These are phyloP conservation scores for Claviceps sp. DNA, from an alignment of 2,329 filamentous ascomycete genomes.

Conservation along the genomic window DNA sequence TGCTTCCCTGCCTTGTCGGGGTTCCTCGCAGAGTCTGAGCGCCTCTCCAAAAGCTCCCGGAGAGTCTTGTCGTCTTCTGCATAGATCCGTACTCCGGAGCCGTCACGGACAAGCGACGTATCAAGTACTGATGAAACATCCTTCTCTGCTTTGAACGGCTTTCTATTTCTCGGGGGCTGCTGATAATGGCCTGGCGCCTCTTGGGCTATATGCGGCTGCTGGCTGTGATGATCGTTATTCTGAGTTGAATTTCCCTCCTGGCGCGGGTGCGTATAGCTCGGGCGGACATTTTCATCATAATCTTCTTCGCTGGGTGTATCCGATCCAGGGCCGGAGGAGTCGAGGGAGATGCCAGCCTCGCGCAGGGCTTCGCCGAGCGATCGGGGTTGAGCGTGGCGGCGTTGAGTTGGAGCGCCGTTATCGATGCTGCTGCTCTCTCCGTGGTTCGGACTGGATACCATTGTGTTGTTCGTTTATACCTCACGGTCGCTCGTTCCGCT, in stretches of 20 bases:
- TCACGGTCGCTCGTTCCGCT: background rate
- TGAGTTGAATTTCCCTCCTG: background rate
- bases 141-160: background rate
- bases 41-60: slow-evolving; percentile 15
- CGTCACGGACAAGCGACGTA: slow-evolving; percentile 11
- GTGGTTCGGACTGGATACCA: background rate
- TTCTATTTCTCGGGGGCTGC: slow-evolving; percentile 1
- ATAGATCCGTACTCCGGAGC: slow-evolving; percentile 13
- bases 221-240: background rate
- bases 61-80: slow-evolving; percentile 17
- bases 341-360: slow-evolving; percentile 12
- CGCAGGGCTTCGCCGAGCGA: slow-evolving; percentile 17
- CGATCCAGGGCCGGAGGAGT: slow-evolving; percentile 14
- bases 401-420: background rate
- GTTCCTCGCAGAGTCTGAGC: slow-evolving; percentile 13
- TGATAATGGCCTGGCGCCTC: background rate
- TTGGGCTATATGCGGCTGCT: background rate
- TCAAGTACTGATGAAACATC: background rate
- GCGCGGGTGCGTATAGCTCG: slow-evolving; percentile 11
- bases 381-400: slow-evolving; percentile 5
- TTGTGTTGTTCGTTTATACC: background rate
- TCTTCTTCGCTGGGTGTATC: slow-evolving; percentile 33
- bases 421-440: background rate
- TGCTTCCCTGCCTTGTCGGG: slow-evolving; percentile 6
- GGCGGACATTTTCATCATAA: slow-evolving; percentile 25